Percentiles rank a stretch among this genome's conserved stretches.
phyloP scores from a whole-genome alignment of 495 filamentous ascomycete species.

The Hyaloscypha hepaticicola region DNA sequence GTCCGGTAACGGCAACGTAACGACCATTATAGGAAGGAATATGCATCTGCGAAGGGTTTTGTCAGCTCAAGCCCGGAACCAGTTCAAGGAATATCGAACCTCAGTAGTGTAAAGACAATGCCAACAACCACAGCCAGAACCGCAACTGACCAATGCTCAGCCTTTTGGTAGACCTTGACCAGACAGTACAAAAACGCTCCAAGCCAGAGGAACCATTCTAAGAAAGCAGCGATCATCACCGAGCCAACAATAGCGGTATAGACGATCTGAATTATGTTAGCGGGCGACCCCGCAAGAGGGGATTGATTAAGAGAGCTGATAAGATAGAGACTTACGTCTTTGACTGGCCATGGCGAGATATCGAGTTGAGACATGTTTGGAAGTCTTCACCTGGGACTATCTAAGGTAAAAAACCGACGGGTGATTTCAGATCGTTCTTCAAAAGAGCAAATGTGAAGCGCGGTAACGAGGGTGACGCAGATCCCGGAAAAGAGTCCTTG shows the following conservation, averaged over 20 bases:
- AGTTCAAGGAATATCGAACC: slow-evolving; percentile 54
- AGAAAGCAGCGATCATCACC: slow-evolving; percentile 78
- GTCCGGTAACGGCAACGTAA: slow-evolving; percentile 82
- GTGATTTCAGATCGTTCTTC: neutral
- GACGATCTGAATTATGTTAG: slow-evolving; percentile 54
- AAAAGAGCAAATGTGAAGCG: neutral
- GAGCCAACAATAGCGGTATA: slow-evolving; percentile 81
- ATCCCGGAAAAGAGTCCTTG: slow-evolving; percentile 16
- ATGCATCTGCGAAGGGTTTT: slow-evolving; percentile 56
- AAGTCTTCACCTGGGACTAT: neutral
- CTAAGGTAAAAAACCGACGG: neutral
- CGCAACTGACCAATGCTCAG: slow-evolving; percentile 79
- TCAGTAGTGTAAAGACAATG: slow-evolving; percentile 66
- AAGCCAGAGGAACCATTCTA: slow-evolving; percentile 96
- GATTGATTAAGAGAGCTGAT: neutral
- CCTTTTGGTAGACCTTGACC: slow-evolving; percentile 84
- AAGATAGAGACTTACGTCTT: slow-evolving; percentile 56
- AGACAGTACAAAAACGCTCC: slow-evolving; percentile 91
- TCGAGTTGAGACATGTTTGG: slow-evolving; percentile 42
- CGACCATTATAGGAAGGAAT: slow-evolving; percentile 92
- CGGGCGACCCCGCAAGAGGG: neutral
- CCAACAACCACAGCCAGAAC: slow-evolving; percentile 75
- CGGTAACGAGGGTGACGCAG: slow-evolving; percentile 13
- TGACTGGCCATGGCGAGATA: slow-evolving; percentile 55
- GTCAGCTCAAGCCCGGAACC: slow-evolving; percentile 10